Conservation (phyloP, 352 stramenopile species). For the Phytophthora ramorum region DNA sequence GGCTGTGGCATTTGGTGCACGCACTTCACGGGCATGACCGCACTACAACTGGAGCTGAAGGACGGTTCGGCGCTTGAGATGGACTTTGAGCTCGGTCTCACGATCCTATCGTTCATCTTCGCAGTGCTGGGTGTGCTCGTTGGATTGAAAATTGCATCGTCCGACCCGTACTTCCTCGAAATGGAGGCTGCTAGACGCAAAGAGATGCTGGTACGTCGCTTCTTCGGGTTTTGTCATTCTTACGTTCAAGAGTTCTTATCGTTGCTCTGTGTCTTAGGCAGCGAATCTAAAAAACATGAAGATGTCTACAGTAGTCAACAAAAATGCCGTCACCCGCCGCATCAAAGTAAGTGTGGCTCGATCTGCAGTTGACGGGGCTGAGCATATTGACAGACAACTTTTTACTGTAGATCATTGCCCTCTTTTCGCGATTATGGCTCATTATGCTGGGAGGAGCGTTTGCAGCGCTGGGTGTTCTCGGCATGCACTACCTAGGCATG, state of each 20-base stretch:
- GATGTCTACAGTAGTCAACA: constrained; percentile 49
- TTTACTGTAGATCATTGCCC: constrained; percentile 48
- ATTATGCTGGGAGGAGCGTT: constrained; percentile 63
- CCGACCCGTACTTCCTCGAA: constrained; percentile 69
- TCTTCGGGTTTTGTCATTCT: neutral
- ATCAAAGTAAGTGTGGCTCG: constrained; percentile 32
- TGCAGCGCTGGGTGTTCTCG: constrained; percentile 60
- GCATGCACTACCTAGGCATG: constrained; percentile 80
- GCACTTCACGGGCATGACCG: constrained; percentile 77
- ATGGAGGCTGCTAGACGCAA: constrained; percentile 57
- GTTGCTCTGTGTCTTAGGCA: constrained; percentile 18
- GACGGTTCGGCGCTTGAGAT: constrained; percentile 47
- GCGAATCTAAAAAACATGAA: constrained; percentile 45
- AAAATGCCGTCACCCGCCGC: constrained; percentile 33
- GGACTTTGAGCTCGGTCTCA: constrained; percentile 63
- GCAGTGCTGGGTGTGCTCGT: constrained; percentile 57
- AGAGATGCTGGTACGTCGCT: constrained; percentile 45
- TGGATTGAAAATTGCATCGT: constrained; percentile 60
- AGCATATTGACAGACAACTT: neutral
- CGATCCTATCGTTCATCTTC: constrained; percentile 61
- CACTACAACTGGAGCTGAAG: constrained; percentile 39
- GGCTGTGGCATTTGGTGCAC: constrained; percentile 73
- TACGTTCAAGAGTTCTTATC: neutral
- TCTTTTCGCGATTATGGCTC: constrained; percentile 63
- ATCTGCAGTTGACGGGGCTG: neutral